Percentiles rank a stretch among this genome's conserved stretches.
phyloP scores from a whole-genome alignment of 495 filamentous ascomycete species.

The Beverwykella pulmonaria region DNA sequence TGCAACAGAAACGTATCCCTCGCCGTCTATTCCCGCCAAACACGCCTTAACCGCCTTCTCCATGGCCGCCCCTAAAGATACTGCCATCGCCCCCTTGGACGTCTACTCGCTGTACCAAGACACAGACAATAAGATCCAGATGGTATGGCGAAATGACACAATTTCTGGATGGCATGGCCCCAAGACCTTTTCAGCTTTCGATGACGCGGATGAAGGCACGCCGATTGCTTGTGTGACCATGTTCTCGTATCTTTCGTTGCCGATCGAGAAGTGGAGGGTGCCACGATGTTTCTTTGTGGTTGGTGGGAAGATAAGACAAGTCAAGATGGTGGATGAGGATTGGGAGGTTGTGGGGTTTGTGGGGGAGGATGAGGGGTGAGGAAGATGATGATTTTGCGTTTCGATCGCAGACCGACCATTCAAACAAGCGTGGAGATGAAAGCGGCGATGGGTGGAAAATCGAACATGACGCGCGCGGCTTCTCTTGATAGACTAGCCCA shows the following conservation, averaged over 20 bases:
- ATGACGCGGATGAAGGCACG: not conserved
- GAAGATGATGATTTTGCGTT: not conserved
- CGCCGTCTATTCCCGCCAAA: not conserved
- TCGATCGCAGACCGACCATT: not conserved
- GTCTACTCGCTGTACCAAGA: not conserved
- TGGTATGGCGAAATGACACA: not conserved
- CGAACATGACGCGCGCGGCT: too few relatives aligned
- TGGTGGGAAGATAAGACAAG: not conserved
- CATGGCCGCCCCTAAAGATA: not conserved
- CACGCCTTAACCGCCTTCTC: not conserved
- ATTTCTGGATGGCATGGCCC: not conserved
- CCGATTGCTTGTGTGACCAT: not conserved
- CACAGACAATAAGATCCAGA: not conserved
- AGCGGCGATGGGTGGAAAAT: too few relatives aligned
- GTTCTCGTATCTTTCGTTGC: not conserved
- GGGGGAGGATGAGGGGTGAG: not conserved
- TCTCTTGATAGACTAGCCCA: too few relatives aligned
- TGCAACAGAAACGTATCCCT: too few relatives aligned
- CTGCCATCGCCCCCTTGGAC: not conserved
- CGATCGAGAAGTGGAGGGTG: not conserved
- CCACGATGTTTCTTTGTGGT: not conserved
- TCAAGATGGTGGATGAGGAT: not conserved
- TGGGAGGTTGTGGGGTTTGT: not conserved
- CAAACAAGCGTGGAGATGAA: too few relatives aligned
- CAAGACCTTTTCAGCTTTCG: not conserved